These are phyloP conservation scores for Candida sphagnicola DNA, from an alignment of 805 yeast species.

Conservation along the genomic window DNA sequence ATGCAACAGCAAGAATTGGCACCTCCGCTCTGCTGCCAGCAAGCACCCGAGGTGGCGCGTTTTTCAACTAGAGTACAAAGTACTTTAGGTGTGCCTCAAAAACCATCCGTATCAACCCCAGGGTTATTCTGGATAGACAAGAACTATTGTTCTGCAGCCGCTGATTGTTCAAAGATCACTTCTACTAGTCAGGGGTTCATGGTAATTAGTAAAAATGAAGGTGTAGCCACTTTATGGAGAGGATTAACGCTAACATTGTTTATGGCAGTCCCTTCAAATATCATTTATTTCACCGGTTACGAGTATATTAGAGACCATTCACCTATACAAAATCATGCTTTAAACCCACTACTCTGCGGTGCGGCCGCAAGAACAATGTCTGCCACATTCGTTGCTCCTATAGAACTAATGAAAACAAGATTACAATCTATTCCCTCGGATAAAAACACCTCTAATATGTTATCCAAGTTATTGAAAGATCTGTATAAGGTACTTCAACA, in stretches of 20 bases:
- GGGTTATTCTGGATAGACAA: slow-evolving; percentile 33
- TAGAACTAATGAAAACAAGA: slow-evolving; percentile 84
- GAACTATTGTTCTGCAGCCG: slow-evolving; percentile 33
- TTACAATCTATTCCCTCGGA: slow-evolving; percentile 79
- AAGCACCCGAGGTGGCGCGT: not conserved
- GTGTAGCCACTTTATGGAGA: slow-evolving; percentile 76
- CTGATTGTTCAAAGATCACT: slow-evolving; percentile 45
- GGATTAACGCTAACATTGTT: slow-evolving; percentile 78
- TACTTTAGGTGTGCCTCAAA: no score
- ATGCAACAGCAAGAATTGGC: slow-evolving; percentile 73
- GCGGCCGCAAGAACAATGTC: slow-evolving; percentile 77
- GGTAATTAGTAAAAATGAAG: slow-evolving; percentile 69
- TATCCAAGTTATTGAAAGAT: slow-evolving; percentile 50
- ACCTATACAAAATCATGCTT: slow-evolving; percentile 36
- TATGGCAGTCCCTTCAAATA: slow-evolving; percentile 92
- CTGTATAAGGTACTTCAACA: slow-evolving; percentile 45
- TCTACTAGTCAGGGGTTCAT: slow-evolving; percentile 76
- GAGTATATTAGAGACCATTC: slow-evolving; percentile 80
- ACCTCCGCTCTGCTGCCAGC: slow-evolving; percentile 14
- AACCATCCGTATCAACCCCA: slow-evolving; percentile 13
- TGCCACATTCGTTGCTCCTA: slow-evolving; percentile 81
- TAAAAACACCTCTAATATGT: slow-evolving; percentile 22
- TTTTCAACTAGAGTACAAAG: no score
- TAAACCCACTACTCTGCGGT: slow-evolving; percentile 85
- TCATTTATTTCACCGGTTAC: slow-evolving; percentile 91